These are phyloP conservation scores for Tylopilus vinaceipallidus DNA, from an alignment of 768 basidiomycete genomes.

Conservation along the genomic window DNA sequence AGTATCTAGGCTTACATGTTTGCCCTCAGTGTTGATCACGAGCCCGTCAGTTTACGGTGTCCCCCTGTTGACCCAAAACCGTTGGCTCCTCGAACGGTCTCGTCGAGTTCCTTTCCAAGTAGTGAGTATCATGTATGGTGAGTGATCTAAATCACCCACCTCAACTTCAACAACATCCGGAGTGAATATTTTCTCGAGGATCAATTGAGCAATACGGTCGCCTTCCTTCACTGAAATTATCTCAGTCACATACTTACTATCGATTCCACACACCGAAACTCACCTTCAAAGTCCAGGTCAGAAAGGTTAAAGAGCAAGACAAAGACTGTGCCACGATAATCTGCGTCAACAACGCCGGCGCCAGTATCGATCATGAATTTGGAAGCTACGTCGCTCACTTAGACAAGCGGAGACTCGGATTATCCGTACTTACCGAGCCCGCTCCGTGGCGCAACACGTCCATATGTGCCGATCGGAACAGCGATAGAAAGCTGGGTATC, in stretches of 20 bases:
- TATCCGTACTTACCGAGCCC: constrained; percentile 71
- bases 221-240: constrained; percentile 73
- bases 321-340: constrained; percentile 90
- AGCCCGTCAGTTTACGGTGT: constrained; percentile 45
- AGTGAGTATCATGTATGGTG: constrained; percentile 1
- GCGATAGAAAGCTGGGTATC: constrained; percentile 93
- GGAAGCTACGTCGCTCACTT: constrained; percentile 54
- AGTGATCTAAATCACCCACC: constrained; percentile 37
- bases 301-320: constrained; percentile 92
- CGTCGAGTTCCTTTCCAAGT: constrained; percentile 67
- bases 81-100: constrained; percentile 77
- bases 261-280: not conserved
- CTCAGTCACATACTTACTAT: not conserved
- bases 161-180: constrained; percentile 86
- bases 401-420: not conserved
- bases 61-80: constrained; percentile 98
- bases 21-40: constrained; percentile 2
- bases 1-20: not conserved
- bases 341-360: constrained; percentile 95
- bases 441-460: constrained; percentile 92
- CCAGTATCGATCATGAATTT: constrained; percentile 99
- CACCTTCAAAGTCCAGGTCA: constrained; percentile 86
- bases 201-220: constrained; percentile 94
- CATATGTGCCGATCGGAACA: constrained; percentile 91
- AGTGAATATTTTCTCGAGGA: constrained; percentile 86